Evolutionary conservation across 257 asterid genomes (phyloP), one percentile per base, ranked within the genome.

Genomic region (Verbascum thapsus): DNA sequence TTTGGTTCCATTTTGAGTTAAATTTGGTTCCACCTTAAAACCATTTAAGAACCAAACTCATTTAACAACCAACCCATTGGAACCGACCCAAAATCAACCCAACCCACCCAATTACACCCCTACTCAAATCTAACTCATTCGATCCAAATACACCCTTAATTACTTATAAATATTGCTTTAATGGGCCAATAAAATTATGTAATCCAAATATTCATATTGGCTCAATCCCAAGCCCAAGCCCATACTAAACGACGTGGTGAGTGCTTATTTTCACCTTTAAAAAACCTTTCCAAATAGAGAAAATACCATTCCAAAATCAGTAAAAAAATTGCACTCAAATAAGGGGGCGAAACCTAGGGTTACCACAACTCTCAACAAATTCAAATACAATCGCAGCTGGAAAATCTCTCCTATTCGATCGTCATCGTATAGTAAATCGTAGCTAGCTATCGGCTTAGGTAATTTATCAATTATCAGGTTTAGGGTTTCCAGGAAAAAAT

Each of bases 391-490:
- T 41, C 73, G 60, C 69, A 68, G 73, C 78, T 60, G 63, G 60
- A 59, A 59, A 37, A 59, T 72, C 66, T 39, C 41, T 20, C 66
- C 19, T 58, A 16, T 53, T 18, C 42, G 49, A 53, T 44, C 80
- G 3, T 41, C 74, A 7, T 61, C 66, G 35, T 58, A 26, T 78
- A 74, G 75, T 49, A 61, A 67, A 30, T 26, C 37, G 38, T 75
- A 79, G 78, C 81, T 76, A 74, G 77, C 84, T 69, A 68, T 73
- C 78, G 65, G 68, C 80, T 71, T 78, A 78, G 83, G 76, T 75
- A 71, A 68, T 10, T 55, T 56, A 53, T 67, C 42, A 26, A 50
- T 53, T 61, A 53, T 35, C 69, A 70, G 74, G 68, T 15, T 68
- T 74, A 72, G 80, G 77, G 61, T 66, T 72, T 53, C 73, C 76